These are phyloP conservation scores for Cornus florida DNA, from an alignment of 148 eudicot genomes.

Conservation along the genomic window DNA sequence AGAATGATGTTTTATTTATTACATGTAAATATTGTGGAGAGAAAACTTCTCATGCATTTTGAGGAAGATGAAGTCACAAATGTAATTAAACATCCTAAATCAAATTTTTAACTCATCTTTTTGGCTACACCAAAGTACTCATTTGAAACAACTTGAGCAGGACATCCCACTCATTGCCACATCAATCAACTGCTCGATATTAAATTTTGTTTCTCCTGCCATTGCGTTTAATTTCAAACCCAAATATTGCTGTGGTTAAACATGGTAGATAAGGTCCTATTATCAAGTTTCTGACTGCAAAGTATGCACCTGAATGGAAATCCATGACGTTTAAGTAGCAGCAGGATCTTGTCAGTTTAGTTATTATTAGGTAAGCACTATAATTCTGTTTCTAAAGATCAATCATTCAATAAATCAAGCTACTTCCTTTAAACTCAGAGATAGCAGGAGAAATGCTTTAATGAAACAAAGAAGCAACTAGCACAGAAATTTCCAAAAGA, in stretches of 20 bases:
- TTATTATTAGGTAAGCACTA: background rate
- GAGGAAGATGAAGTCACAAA: background rate
- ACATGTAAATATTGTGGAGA: background rate
- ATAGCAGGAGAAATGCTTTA: too few species aligned
- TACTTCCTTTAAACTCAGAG: background rate
- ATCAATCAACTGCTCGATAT: background rate
- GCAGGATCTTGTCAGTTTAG: background rate
- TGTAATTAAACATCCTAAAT: background rate
- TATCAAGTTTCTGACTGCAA: background rate
- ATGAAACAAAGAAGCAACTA: background rate
- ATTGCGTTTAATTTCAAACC: background rate
- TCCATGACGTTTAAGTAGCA: background rate
- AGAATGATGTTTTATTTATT: background rate
- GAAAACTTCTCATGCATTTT: background rate
- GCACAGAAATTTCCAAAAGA: background rate
- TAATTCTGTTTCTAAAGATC: background rate
- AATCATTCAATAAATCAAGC: background rate
- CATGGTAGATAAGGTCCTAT: background rate
- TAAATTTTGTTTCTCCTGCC: background rate
- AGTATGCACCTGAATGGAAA: background rate
- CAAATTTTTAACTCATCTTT: background rate
- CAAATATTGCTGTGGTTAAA: background rate
- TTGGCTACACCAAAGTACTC: slow-evolving; percentile 2
- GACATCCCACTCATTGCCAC: background rate
- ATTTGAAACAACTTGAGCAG: background rate